Evolutionary conservation across 768 basidiomycete genomes (phyloP).

Genomic region (Rubroboletus pulcherrimus): DNA sequence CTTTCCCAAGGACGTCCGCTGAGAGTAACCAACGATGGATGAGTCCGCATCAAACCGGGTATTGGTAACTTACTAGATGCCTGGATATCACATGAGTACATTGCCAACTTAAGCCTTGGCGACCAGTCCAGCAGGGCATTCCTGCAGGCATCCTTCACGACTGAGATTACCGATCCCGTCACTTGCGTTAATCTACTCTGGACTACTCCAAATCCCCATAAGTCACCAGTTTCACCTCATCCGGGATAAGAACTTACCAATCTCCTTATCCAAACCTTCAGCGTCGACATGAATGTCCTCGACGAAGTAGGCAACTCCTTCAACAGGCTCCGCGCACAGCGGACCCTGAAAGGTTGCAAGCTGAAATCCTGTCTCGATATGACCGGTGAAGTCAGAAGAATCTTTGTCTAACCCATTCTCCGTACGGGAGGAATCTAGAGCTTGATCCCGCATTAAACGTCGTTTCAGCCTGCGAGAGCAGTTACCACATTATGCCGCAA

Average conservation of each 20-base stretch:
- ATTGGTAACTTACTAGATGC: slow-evolving; percentile 72
- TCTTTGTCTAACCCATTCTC: slow-evolving; percentile 37
- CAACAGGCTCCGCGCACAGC: slow-evolving; percentile 90
- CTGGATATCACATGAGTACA: slow-evolving; percentile 99
- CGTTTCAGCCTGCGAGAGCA: slow-evolving; percentile 44
- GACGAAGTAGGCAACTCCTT: slow-evolving; percentile 89
- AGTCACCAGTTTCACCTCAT: slow-evolving; percentile 8
- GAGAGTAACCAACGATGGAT: slow-evolving; percentile 2
- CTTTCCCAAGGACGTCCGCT: slow-evolving; percentile 97
- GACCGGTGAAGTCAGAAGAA: slow-evolving; percentile 63
- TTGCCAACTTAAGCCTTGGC: slow-evolving; percentile 92
- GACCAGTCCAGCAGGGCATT: slow-evolving; percentile 95
- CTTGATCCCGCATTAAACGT: slow-evolving; percentile 40
- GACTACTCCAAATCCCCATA: slow-evolving; percentile 40
- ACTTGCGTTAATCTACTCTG: slow-evolving; percentile 81
- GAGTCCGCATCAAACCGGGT: slow-evolving; percentile 7
- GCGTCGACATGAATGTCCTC: slow-evolving; percentile 67
- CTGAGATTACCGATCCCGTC: slow-evolving; percentile 86
- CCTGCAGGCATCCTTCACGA: slow-evolving; percentile 84
- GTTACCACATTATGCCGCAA: slow-evolving; percentile 5
- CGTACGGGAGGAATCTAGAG: slow-evolving; percentile 27
- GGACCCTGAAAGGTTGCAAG: slow-evolving; percentile 93
- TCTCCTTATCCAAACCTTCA: slow-evolving; percentile 59
- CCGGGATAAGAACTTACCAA: slow-evolving; percentile 42
- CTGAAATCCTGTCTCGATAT: slow-evolving; percentile 92